Percentiles rank a stretch among this genome's conserved stretches.
phyloP scores from a whole-genome alignment of 148 eudicot genomes.

The Rhododendron molle region DNA sequence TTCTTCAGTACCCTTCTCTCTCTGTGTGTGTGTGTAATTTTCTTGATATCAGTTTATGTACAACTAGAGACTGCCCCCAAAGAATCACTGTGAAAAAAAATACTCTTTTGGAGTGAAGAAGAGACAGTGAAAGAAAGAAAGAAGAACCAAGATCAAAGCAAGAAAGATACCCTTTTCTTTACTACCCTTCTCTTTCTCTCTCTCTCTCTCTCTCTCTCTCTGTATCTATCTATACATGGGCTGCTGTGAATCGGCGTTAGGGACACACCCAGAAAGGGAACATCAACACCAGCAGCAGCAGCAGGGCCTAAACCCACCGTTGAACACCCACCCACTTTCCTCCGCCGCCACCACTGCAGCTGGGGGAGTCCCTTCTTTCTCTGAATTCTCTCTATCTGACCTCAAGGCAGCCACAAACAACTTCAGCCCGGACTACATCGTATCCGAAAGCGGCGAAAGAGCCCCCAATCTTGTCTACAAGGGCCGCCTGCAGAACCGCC shows the following conservation, averaged over 20 bases:
- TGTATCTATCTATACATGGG: constrained; percentile 41
- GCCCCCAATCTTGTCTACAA: constrained; percentile 75
- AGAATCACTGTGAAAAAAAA: background rate
- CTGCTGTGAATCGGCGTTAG: constrained; percentile 54
- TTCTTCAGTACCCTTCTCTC: background rate
- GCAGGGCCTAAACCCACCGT: constrained; percentile 18
- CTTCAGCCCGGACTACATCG: constrained; percentile 63
- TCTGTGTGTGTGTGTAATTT: no score
- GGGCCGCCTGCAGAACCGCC: constrained; percentile 55
- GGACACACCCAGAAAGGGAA: constrained; percentile 33
- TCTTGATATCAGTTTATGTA: background rate
- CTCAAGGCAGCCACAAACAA: constrained; percentile 63
- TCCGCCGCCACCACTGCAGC: constrained; percentile 6
- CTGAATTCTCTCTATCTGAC: constrained; percentile 55
- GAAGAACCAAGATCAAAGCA: background rate
- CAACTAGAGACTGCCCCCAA: background rate
- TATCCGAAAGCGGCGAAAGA: constrained; percentile 75
- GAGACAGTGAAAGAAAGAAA: background rate
- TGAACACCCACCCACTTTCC: background rate
- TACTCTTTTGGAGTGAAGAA: background rate
- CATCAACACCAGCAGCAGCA: constrained; percentile 11
- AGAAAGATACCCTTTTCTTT: background rate
- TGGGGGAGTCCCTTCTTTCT: constrained; percentile 38
- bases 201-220: background rate
- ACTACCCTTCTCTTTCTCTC: background rate